These are phyloP conservation scores for Fusarium sp. DNA, from an alignment of 2,329 filamentous ascomycete genomes.

Conservation along the genomic window DNA sequence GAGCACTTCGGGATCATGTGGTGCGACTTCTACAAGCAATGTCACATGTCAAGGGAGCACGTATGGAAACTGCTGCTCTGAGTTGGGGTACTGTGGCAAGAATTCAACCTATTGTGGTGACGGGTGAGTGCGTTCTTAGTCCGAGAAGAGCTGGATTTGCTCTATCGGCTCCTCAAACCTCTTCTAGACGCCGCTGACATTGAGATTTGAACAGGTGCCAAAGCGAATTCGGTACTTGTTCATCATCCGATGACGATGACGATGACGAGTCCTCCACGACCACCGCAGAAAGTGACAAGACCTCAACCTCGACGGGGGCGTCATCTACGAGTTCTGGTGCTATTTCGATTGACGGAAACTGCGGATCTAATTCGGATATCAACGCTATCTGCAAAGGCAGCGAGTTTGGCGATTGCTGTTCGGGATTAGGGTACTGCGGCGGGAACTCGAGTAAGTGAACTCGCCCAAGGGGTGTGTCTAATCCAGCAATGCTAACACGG, in stretches of 20 bases:
- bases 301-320: not conserved
- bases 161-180: not conserved
- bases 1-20: not conserved
- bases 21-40: not conserved
- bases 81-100: not conserved
- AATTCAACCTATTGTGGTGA: not conserved
- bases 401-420: not conserved
- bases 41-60: not conserved
- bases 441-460: not conserved
- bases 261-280: not conserved
- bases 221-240: not conserved
- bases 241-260: not conserved
- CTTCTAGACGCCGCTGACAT: not conserved
- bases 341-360: conserved; percentile 1
- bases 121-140: not conserved
- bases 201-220: not conserved
- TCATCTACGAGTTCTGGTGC: not conserved
- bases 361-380: not conserved
- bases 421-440: not conserved
- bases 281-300: not conserved
- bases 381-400: not conserved
- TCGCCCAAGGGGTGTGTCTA: not conserved
- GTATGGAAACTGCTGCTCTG: not conserved
- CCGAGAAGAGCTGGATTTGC: not conserved
- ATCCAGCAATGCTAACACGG: not conserved